Percentiles rank a stretch among this genome's conserved stretches.
Evolutionary conservation across 768 basidiomycete genomes (phyloP).

Genomic region (Boletales sp.): DNA sequence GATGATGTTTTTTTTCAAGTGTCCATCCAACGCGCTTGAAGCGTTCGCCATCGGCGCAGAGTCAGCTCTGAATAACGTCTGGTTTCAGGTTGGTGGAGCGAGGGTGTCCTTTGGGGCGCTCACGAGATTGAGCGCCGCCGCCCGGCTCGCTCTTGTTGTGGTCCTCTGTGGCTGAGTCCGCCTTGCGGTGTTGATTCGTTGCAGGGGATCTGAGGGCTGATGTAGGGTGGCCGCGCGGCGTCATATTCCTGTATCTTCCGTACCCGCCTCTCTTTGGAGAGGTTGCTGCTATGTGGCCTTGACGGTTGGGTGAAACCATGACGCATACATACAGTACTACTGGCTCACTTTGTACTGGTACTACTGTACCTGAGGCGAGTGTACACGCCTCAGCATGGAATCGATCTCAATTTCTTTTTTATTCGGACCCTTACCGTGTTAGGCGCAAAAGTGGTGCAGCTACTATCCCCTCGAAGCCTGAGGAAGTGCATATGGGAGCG

Average conservation of each 20-base stretch:
- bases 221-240: constrained; percentile 46
- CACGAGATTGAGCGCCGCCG: constrained; percentile 44
- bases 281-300: constrained; percentile 56
- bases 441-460: too few species aligned
- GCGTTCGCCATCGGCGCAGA: constrained; percentile 51
- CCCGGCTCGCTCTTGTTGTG: constrained; percentile 32
- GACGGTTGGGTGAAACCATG: constrained; percentile 85
- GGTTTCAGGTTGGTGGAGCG: constrained; percentile 77
- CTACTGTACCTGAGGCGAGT: too few species aligned
- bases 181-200: constrained; percentile 54
- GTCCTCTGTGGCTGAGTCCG: constrained; percentile 43
- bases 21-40: constrained; percentile 65
- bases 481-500: too few species aligned
- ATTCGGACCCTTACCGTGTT: too few species aligned
- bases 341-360: too few species aligned
- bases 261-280: constrained; percentile 38
- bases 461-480: too few species aligned
- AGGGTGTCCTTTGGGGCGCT: constrained; percentile 52
- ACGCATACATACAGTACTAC: constrained; percentile 46
- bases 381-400: too few species aligned
- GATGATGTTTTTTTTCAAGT: constrained; percentile 38
- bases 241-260: constrained; percentile 84
- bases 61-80: constrained; percentile 52
- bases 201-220: constrained; percentile 38
- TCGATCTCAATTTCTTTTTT: too few species aligned